Evolutionary conservation across 495 filamentous ascomycete species (phyloP).

Genomic region (Lophium mytilinum): DNA sequence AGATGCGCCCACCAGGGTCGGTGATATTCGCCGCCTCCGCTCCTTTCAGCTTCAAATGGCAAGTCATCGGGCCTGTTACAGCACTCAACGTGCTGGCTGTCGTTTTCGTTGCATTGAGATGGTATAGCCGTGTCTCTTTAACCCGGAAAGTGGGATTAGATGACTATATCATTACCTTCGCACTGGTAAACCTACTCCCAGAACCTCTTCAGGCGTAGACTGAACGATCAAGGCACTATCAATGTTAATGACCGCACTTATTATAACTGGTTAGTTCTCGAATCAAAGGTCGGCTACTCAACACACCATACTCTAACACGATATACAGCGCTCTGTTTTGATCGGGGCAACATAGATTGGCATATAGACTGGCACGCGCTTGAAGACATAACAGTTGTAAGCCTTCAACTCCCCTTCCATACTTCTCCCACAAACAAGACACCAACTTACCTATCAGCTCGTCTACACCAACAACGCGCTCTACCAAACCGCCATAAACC

Average conservation of each 20-base stretch:
- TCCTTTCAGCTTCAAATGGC: background rate
- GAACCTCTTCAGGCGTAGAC: background rate
- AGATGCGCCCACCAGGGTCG: background rate
- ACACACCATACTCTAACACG: background rate
- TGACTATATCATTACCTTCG: slow-evolving; percentile 27
- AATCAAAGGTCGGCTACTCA: too few relatives aligned
- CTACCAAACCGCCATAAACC: slow-evolving; percentile 25
- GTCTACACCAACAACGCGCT: slow-evolving; percentile 26
- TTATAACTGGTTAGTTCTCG: slow-evolving; percentile 4
- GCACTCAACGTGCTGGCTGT: background rate
- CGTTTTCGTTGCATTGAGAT: slow-evolving; percentile 4
- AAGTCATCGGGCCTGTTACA: background rate
- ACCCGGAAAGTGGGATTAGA: slow-evolving; percentile 15
- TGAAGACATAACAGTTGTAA: slow-evolving; percentile 9
- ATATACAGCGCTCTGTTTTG: slow-evolving; percentile 1
- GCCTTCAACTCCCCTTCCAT: background rate
- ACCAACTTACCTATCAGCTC: slow-evolving; percentile 10
- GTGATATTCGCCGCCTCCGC: background rate
- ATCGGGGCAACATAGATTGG: background rate
- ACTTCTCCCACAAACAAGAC: background rate
- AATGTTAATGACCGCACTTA: slow-evolving; percentile 5
- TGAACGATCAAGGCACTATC: background rate
- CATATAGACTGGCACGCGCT: background rate
- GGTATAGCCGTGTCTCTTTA: slow-evolving; percentile 2
- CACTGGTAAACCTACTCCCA: slow-evolving; percentile 11